phyloP scores from a whole-genome alignment of 441 rosid species.

The Eruca vesicaria region DNA sequence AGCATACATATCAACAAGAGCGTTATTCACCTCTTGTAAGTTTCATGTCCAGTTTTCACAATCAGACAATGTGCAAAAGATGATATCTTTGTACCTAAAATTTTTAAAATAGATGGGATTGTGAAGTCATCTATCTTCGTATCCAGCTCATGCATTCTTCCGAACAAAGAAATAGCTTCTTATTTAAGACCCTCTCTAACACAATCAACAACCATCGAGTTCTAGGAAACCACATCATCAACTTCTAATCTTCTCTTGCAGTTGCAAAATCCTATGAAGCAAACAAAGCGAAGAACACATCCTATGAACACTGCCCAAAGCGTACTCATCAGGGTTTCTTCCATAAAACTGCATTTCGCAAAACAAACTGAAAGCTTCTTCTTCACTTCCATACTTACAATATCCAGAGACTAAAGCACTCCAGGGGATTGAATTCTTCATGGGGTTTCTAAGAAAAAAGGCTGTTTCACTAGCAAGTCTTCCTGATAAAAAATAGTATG shows the following conservation, averaged over 20 bases:
- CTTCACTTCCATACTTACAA: constrained; percentile 45
- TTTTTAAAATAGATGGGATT: constrained; percentile 65
- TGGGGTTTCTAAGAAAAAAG: constrained; percentile 52
- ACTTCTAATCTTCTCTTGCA: constrained; percentile 54
- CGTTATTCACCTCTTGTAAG: constrained; percentile 67
- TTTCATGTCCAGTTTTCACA: neutral
- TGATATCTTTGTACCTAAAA: constrained; percentile 38
- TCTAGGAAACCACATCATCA: constrained; percentile 74
- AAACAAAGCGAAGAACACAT: neutral
- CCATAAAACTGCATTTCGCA: constrained; percentile 72
- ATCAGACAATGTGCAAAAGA: neutral
- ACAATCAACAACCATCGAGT: constrained; percentile 73
- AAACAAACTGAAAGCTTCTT: constrained; percentile 59
- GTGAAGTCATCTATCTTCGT: constrained; percentile 71
- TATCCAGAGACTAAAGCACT: constrained; percentile 75
- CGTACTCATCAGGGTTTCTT: constrained; percentile 48
- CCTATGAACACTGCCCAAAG: constrained; percentile 63
- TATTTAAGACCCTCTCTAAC: constrained; percentile 60
- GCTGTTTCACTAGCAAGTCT: too few relatives aligned
- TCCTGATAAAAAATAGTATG: too few relatives aligned
- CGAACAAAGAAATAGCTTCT: constrained; percentile 66
- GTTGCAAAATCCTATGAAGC: constrained; percentile 38
- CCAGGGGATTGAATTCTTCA: constrained; percentile 70
- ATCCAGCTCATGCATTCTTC: constrained; percentile 56
- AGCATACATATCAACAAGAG: constrained; percentile 86